Evolutionary conservation across 305 asterid species (phyloP), one percentile per base, ranked within the genome.

Genomic region (Fraxinus latifolia): DNA sequence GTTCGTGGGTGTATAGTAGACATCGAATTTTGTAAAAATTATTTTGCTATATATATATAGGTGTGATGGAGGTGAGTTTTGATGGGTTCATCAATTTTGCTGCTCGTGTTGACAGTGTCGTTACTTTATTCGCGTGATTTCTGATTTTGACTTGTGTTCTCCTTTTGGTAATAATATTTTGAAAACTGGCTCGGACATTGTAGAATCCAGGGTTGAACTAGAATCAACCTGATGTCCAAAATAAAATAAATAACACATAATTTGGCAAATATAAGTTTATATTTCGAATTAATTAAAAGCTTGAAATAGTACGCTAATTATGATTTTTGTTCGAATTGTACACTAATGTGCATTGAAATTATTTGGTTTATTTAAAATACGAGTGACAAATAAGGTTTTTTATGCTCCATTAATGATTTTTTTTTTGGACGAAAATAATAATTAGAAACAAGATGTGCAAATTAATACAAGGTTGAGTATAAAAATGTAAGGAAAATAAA

Each of bases 1-100:
- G 74, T 70, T 70, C n/a, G 42, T 31, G 39, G 75, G 36, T 70
- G 75, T 70, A 70, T 70, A 70, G 75, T 17, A 14, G 23, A 70
- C 21, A 19, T 9, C 21, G 4, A 70, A 1, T 70, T 70, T 70
- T 70, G 37, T 31, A 31, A 19, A 70, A 70, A 15, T 12, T n/a
- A 12, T 70, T 70, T 70, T 29, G 75, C 42, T 31, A 27, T 68
- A 27, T 29, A 27, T 68, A 27, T 68, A 27, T 68, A 68, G 39
- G 17, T 21, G 39, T 67, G 39, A 14, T 29, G 7, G 74, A 15
- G 37, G 75, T 31, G 42, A 14, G 75, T 70, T 37, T 67, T 29
- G 34, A 67, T 67, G 25, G 17, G 5, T 44, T 68, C 75, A 31
- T 62, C n/a, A 2, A 23, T 58, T 21, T 62, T 62, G 60, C 21